These are phyloP conservation scores for Alternaria triticimaculans DNA, from an alignment of 2,329 filamentous ascomycete genomes.

Conservation along the genomic window DNA sequence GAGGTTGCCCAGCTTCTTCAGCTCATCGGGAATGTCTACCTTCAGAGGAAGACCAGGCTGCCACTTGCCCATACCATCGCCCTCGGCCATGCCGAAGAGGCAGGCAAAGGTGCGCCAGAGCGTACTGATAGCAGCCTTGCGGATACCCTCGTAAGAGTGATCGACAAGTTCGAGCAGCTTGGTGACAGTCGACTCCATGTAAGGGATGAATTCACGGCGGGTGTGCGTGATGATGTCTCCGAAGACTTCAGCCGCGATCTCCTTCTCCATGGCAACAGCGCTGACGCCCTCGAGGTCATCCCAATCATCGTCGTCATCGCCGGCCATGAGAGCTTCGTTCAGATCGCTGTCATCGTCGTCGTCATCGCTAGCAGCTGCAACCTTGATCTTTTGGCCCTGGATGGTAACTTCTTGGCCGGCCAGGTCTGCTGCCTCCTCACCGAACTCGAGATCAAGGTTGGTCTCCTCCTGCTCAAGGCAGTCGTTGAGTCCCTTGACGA, in stretches of 20 bases:
- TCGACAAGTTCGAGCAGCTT: slow-evolving; percentile 80
- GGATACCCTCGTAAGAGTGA: slow-evolving; percentile 90
- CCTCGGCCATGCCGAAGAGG: slow-evolving; percentile 86
- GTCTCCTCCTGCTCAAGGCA: slow-evolving; percentile 90
- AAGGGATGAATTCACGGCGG: slow-evolving; percentile 78
- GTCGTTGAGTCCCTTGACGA: slow-evolving; percentile 80
- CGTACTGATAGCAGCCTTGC: slow-evolving; percentile 89
- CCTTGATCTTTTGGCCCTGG: slow-evolving; percentile 84
- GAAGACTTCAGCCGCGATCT: slow-evolving; percentile 93
- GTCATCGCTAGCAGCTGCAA: slow-evolving; percentile 66
- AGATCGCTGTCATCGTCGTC: slow-evolving; percentile 70
- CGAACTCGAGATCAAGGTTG: slow-evolving; percentile 77
- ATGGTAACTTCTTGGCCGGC: slow-evolving; percentile 78
- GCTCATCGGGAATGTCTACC: slow-evolving; percentile 76
- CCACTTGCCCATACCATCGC: slow-evolving; percentile 81
- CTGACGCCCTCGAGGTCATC: slow-evolving; percentile 84
- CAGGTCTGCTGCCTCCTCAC: slow-evolving; percentile 75
- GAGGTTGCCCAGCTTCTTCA: slow-evolving; percentile 84
- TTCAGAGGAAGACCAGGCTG: slow-evolving; percentile 84
- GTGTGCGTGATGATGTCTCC: slow-evolving; percentile 91
- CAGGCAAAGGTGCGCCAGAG: slow-evolving; percentile 93
- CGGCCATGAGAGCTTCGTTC: slow-evolving; percentile 60
- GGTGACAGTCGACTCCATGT: slow-evolving; percentile 87
- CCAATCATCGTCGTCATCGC: slow-evolving; percentile 83
- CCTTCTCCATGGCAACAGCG: slow-evolving; percentile 91